Evolutionary conservation across 1,139 yeast genomes (phyloP).

Genomic region (Diutina scorzettiae): DNA sequence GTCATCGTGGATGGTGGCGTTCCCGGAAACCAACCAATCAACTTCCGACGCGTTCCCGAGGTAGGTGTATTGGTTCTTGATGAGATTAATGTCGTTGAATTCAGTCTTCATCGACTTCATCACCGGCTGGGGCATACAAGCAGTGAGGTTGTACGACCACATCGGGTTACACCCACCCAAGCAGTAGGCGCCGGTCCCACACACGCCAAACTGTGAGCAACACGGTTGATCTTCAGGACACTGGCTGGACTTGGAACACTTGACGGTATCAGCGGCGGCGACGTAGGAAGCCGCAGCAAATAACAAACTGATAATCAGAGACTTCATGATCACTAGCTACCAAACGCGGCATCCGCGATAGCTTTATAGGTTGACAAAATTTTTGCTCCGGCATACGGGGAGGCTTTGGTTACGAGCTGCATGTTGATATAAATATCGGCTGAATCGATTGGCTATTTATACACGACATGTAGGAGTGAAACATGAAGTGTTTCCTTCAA

Average conservation of each 20-base stretch:
- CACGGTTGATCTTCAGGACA: conserved; percentile 73
- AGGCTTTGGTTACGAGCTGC: too few relatives aligned
- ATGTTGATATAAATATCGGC: too few relatives aligned
- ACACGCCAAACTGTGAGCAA: conserved; percentile 73
- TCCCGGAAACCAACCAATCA: conserved; percentile 72
- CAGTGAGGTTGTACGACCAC: conserved; percentile 43
- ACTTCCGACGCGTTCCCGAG: conserved; percentile 59
- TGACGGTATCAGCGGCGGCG: conserved; percentile 10
- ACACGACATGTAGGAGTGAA: too few relatives aligned
- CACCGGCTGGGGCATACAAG: conserved; percentile 58
- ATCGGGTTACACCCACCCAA: conserved; percentile 74
- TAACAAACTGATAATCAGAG: neutral
- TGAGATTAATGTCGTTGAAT: conserved; percentile 23
- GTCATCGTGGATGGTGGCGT: conserved; percentile 31
- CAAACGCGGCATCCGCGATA: too few relatives aligned
- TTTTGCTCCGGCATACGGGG: too few relatives aligned
- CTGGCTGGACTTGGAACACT: conserved; percentile 35
- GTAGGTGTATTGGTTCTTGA: conserved; percentile 30
- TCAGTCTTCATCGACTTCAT: conserved; percentile 23
- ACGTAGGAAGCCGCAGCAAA: neutral
- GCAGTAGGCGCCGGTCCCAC: conserved; percentile 76
- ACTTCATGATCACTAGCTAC: conserved; percentile 5
- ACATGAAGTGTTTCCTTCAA: too few relatives aligned
- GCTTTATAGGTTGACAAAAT: too few relatives aligned
- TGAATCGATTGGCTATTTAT: too few relatives aligned